Evolutionary conservation across 2,329 filamentous ascomycete genomes (phyloP).

Genomic region (Fusarium devonianum): DNA sequence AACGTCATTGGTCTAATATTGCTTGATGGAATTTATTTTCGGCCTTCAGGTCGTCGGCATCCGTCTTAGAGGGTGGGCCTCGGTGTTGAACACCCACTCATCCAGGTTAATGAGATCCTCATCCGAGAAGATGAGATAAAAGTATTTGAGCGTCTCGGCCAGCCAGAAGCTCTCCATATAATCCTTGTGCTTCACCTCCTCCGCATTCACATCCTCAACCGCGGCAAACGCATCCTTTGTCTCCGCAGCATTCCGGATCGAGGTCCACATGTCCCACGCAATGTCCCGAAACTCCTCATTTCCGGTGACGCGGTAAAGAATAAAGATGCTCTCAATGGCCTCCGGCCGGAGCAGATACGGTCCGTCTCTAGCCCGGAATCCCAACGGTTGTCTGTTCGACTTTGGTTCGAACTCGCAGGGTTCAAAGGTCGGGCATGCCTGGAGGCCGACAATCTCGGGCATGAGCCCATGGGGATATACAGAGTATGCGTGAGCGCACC

Average conservation of each 20-base stretch:
- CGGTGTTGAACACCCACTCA: slow-evolving; percentile 69
- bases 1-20: too few species aligned
- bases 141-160: slow-evolving; percentile 78
- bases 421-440: slow-evolving; percentile 47
- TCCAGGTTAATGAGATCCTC: slow-evolving; percentile 69
- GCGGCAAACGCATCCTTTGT: slow-evolving; percentile 69
- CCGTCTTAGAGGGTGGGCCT: slow-evolving; percentile 56
- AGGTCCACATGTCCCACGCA: slow-evolving; percentile 77
- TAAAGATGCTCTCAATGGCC: slow-evolving; percentile 81
- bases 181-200: slow-evolving; percentile 53
- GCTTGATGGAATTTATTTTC: background rate
- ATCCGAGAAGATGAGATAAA: slow-evolving; percentile 75
- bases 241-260: slow-evolving; percentile 65
- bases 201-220: slow-evolving; percentile 70
- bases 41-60: background rate
- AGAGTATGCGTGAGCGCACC: slow-evolving; percentile 69
- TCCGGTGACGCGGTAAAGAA: slow-evolving; percentile 79
- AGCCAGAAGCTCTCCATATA: slow-evolving; percentile 77
- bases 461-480: slow-evolving; percentile 66
- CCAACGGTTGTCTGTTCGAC: slow-evolving; percentile 11
- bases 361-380: slow-evolving; percentile 32
- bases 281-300: slow-evolving; percentile 68
- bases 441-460: slow-evolving; percentile 63
- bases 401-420: slow-evolving; percentile 35
- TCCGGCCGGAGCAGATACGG: slow-evolving; percentile 47